Evolutionary conservation across 1,139 yeast genomes (phyloP).

Genomic region (Taphrina sp.): DNA sequence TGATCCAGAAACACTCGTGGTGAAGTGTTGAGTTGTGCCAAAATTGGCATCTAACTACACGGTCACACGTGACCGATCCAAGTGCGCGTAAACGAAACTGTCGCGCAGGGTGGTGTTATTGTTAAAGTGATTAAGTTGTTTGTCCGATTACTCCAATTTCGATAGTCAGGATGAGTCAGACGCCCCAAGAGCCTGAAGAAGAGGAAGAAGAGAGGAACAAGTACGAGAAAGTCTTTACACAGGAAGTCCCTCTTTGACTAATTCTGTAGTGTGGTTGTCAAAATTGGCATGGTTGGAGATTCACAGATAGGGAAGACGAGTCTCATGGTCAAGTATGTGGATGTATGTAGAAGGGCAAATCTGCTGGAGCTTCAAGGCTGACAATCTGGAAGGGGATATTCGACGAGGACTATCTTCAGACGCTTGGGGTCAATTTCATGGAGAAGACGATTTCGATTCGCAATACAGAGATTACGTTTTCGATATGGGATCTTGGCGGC

Average conservation of each 20-base stretch:
- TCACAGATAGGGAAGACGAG: constrained; percentile 98
- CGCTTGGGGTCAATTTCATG: constrained; percentile 87
- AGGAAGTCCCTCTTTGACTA: background rate
- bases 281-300: constrained; percentile 93
- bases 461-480: constrained; percentile 84
- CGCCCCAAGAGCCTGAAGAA: constrained; percentile 13
- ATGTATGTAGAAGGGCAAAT: constrained; percentile 86
- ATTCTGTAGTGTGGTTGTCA: constrained; percentile 59
- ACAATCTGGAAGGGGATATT: constrained; percentile 40
- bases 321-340: constrained; percentile 93
- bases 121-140: too few relatives aligned
- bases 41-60: too few relatives aligned
- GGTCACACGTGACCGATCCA: too few relatives aligned
- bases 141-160: too few relatives aligned
- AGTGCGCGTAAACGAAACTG: too few relatives aligned
- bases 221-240: background rate
- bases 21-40: too few relatives aligned
- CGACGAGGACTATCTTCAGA: constrained; percentile 30
- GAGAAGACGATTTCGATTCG: constrained; percentile 84
- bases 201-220: constrained; percentile 28
- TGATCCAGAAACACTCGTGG: too few relatives aligned
- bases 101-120: too few relatives aligned
- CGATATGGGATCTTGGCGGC: constrained; percentile 97
- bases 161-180: constrained; percentile 20
- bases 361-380: too few relatives aligned